phyloP scores from a whole-genome alignment of 192 early-diverging fungal genomes.

The Diversispora eburnea region DNA sequence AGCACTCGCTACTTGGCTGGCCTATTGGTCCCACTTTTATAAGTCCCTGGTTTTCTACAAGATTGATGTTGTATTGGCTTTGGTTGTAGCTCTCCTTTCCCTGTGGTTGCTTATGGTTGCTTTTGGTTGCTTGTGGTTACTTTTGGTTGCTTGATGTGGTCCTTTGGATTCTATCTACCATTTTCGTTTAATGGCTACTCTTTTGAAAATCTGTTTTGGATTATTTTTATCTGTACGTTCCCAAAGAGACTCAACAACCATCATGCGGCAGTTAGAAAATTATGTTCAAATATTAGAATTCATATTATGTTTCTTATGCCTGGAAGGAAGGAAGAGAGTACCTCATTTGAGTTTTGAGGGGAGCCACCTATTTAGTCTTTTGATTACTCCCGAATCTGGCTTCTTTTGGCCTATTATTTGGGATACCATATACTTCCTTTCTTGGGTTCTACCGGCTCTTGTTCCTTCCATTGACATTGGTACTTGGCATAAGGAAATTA shows the following conservation, averaged over 20 bases:
- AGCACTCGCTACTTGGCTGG: slow-evolving; percentile 31
- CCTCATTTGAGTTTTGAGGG: too few relatives aligned
- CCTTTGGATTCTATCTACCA: background rate
- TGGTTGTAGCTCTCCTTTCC: slow-evolving; percentile 28
- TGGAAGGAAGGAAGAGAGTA: slow-evolving; percentile 23
- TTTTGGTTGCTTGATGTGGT: slow-evolving; percentile 2
- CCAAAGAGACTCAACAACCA: background rate
- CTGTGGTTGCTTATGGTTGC: slow-evolving; percentile 9
- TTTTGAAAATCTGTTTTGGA: slow-evolving; percentile 8
- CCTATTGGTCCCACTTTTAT: slow-evolving; percentile 27
- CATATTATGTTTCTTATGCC: slow-evolving; percentile 15
- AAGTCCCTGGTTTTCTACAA: slow-evolving; percentile 21
- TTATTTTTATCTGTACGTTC: background rate
- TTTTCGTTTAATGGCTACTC: slow-evolving; percentile 13
- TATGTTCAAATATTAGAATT: background rate
- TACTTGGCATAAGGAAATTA: slow-evolving; percentile 34
- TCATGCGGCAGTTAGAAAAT: slow-evolving; percentile 1
- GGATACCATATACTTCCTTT: slow-evolving; percentile 25
- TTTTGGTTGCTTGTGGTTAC: slow-evolving; percentile 10
- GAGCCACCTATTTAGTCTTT: background rate
- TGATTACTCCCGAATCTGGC: slow-evolving; percentile 9
- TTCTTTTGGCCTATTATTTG: slow-evolving; percentile 10
- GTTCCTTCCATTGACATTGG: slow-evolving; percentile 38
- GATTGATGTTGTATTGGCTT: slow-evolving; percentile 24
- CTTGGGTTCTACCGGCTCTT: slow-evolving; percentile 36